Percentiles rank a stretch among this genome's conserved stretches.
phyloP scores from a whole-genome alignment of 1,284 basidiomycete species.

The Puccinia coronata region DNA sequence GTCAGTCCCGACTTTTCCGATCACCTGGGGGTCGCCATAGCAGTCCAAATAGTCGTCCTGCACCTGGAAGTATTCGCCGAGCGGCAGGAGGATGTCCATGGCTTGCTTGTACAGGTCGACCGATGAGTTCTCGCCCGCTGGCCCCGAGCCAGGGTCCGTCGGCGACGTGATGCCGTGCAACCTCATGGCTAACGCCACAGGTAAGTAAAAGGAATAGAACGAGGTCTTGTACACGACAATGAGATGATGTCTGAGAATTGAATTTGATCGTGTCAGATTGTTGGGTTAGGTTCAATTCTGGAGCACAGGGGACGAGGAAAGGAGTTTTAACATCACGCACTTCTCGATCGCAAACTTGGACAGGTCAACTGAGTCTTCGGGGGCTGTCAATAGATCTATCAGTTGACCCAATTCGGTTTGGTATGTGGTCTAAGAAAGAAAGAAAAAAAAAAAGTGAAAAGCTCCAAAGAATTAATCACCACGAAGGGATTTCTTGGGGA shows the following conservation, averaged over 20 bases:
- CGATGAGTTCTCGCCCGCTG: constrained; percentile 62
- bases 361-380: constrained; percentile 84
- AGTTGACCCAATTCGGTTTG: constrained; percentile 96
- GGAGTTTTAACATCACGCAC: constrained; percentile 61
- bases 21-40: constrained; percentile 82
- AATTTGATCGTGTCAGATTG: not conserved
- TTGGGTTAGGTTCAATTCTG: not conserved
- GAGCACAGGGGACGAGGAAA: not conserved
- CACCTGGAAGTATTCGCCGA: constrained; percentile 98
- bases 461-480: no score
- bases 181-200: constrained; percentile 90
- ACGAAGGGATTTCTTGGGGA: not conserved
- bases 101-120: constrained; percentile 75
- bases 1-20: constrained; percentile 97
- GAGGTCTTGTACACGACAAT: constrained; percentile 99
- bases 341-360: constrained; percentile 78
- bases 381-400: constrained; percentile 91
- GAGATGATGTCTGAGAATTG: constrained; percentile 70
- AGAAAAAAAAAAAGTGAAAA: not conserved
- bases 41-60: constrained; percentile 98
- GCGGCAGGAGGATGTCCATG: constrained; percentile 79
- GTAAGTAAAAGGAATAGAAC: constrained; percentile 98
- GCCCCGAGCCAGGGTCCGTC: constrained; percentile 20
- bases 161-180: constrained; percentile 58
- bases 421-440: constrained; percentile 72